These are phyloP conservation scores for Fomitopsis schrenkii DNA, from an alignment of 1,284 basidiomycete species.

Conservation along the genomic window DNA sequence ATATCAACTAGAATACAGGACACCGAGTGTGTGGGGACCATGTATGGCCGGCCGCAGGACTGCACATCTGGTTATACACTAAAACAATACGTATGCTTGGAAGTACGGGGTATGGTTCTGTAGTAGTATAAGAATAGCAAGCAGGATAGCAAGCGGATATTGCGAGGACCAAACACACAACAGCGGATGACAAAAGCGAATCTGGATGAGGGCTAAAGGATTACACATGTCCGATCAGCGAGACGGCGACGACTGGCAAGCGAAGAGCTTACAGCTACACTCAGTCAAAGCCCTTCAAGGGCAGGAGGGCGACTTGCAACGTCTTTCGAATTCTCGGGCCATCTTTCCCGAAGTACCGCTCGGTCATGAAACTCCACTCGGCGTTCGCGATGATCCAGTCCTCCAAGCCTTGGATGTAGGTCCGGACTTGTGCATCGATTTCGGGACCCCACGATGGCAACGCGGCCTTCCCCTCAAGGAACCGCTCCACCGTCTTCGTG, in stretches of 20 bases:
- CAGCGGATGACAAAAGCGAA: background rate
- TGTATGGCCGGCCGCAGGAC: background rate
- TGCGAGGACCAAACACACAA: background rate
- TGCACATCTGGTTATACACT: background rate
- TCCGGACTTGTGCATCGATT: conserved; percentile 27
- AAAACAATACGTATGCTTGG: background rate
- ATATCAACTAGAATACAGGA: background rate
- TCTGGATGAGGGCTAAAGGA: background rate
- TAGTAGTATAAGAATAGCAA: background rate
- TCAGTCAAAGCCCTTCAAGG: conserved; percentile 1
- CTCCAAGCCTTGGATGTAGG: conserved; percentile 36
- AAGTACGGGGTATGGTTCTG: background rate
- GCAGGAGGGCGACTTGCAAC: background rate
- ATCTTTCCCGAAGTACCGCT: conserved; percentile 35
- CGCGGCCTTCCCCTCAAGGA: conserved; percentile 15
- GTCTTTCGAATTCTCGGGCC: conserved; percentile 4
- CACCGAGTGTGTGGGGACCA: background rate
- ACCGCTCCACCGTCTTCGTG: conserved; percentile 55
- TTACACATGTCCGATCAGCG: too few species aligned
- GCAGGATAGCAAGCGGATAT: background rate
- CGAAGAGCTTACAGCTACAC: background rate
- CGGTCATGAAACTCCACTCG: conserved; percentile 38
- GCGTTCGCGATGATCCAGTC: conserved; percentile 41
- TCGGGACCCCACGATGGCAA: conserved; percentile 31
- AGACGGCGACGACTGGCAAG: background rate